Evolutionary conservation across 2,329 filamentous ascomycete genomes (phyloP).

Genomic region (Trichophyton verrucosum): DNA sequence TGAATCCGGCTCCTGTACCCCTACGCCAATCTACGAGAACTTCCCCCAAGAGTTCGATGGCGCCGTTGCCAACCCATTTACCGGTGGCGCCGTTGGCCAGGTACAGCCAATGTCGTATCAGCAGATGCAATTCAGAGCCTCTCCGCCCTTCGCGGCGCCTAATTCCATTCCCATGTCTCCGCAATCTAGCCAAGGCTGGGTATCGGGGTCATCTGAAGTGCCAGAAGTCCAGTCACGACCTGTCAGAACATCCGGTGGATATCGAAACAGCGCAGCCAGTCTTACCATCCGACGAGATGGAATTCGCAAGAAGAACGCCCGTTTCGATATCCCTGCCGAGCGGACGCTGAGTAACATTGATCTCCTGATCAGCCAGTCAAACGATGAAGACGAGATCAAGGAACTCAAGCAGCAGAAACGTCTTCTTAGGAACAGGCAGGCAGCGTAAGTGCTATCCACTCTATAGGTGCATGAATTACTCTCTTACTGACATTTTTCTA

Average conservation of each 20-base stretch:
- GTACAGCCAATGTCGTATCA: conserved; percentile 28
- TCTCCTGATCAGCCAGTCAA: conserved; percentile 70
- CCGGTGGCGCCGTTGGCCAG: conserved; percentile 31
- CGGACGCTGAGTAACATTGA: conserved; percentile 92
- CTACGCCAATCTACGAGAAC: conserved; percentile 58
- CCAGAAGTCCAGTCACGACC: conserved; percentile 41
- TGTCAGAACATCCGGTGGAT: conserved; percentile 42
- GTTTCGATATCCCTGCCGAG: conserved; percentile 92
- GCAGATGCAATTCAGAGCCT: conserved; percentile 33
- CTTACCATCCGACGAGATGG: conserved; percentile 64
- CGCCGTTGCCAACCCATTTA: conserved; percentile 29
- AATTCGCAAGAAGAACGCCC: conserved; percentile 97
- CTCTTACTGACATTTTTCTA: conserved; percentile 26
- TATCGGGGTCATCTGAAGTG: conserved; percentile 35
- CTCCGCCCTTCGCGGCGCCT: conserved; percentile 36
- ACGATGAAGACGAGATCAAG: conserved; percentile 81
- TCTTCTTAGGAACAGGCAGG: conserved; percentile 85
- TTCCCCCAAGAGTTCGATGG: conserved; percentile 43
- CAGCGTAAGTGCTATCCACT: conserved; percentile 57
- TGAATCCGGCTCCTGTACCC: conserved; percentile 59
- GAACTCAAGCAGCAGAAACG: conserved; percentile 98
- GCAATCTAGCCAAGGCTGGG: conserved; percentile 48
- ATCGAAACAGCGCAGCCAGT: conserved; percentile 57
- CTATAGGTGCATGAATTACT: conserved; percentile 18
- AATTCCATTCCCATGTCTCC: conserved; percentile 47